Conservation (phyloP, 2,329 filamentous ascomycete species). For the Tolypocladium guangdongense region DNA sequence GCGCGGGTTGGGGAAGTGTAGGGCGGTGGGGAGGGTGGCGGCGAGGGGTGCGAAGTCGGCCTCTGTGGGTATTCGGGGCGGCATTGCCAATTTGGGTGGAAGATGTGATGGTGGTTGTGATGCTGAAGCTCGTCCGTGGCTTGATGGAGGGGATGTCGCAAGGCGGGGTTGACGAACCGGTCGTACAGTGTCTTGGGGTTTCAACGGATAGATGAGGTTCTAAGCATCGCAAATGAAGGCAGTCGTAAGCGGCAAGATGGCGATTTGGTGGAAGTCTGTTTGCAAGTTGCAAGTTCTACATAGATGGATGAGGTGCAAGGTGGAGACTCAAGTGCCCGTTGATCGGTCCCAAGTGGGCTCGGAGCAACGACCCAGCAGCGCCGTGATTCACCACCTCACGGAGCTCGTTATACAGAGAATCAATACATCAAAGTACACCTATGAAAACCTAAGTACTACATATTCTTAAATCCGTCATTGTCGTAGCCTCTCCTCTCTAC, state of each 20-base stretch:
- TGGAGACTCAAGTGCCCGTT: not conserved
- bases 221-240: not conserved
- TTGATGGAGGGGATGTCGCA: not conserved
- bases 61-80: slow-evolving; percentile 37
- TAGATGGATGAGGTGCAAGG: not conserved
- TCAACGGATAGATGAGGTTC: not conserved
- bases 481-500: slow-evolving; percentile 10
- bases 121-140: not conserved
- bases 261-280: not conserved
- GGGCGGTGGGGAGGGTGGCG: slow-evolving; percentile 29
- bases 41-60: slow-evolving; percentile 37
- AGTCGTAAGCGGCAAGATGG: not conserved
- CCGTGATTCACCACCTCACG: not conserved
- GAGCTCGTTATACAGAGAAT: not conserved
- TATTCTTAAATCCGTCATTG: slow-evolving; percentile 4
- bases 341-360: not conserved
- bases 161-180: not conserved
- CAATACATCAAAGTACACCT: not conserved
- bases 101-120: no score
- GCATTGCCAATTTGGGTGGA: slow-evolving; percentile 16
- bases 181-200: not conserved
- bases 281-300: not conserved
- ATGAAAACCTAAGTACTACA: not conserved
- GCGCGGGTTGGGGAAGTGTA: slow-evolving; percentile 39
- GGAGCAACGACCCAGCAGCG: not conserved